These are phyloP conservation scores for Plenodomus biglobosus DNA, from an alignment of 2,329 filamentous ascomycete genomes.

Conservation along the genomic window DNA sequence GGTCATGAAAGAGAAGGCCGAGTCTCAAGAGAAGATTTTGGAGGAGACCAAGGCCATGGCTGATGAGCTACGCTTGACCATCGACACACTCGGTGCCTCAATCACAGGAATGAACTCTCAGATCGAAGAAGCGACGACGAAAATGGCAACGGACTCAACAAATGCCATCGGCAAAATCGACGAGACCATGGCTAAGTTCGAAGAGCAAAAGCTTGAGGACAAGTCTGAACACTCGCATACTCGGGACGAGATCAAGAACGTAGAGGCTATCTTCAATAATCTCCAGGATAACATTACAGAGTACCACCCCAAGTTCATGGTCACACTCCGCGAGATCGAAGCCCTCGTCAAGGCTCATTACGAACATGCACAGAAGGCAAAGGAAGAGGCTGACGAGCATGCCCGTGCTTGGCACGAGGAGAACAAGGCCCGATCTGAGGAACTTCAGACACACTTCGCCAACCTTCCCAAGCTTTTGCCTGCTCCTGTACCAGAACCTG, in stretches of 20 bases:
- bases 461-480: constrained; percentile 51
- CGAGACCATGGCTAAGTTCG: constrained; percentile 72
- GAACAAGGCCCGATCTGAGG: constrained; percentile 46
- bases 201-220: constrained; percentile 73
- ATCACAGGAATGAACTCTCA: constrained; percentile 55
- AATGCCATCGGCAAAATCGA: constrained; percentile 83
- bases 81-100: constrained; percentile 78
- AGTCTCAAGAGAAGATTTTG: constrained; percentile 72
- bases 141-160: constrained; percentile 83
- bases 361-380: constrained; percentile 73
- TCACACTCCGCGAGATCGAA: constrained; percentile 83
- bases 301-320: constrained; percentile 84
- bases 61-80: constrained; percentile 82
- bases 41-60: constrained; percentile 75
- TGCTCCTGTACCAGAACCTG: constrained; percentile 49
- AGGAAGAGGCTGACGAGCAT: constrained; percentile 49
- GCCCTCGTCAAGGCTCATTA: constrained; percentile 82
- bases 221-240: constrained; percentile 82
- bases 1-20: constrained; percentile 71
- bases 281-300: constrained; percentile 79
- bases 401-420: constrained; percentile 48
- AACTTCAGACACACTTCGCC: constrained; percentile 45
- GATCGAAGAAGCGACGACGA: constrained; percentile 80
- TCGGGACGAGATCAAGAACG: constrained; percentile 75
- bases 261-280: constrained; percentile 70